Conservation (phyloP, 1,284 basidiomycete genomes). For the Ustilago shanxiensis region DNA sequence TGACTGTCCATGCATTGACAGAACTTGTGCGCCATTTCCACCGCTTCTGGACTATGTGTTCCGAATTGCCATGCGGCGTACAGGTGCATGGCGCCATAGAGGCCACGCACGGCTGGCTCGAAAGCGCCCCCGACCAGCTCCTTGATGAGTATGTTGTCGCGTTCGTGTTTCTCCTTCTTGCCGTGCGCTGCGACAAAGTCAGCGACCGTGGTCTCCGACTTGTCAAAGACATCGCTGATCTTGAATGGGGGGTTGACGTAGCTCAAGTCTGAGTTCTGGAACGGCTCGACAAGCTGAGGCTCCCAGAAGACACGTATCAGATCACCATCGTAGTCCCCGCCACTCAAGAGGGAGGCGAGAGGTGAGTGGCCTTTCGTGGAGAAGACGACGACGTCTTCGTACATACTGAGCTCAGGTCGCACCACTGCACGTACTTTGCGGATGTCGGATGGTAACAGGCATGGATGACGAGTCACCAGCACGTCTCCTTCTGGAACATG, state of each 20-base stretch:
- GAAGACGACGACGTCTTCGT: conserved; percentile 63
- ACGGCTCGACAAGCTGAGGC: conserved; percentile 43
- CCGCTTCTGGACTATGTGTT: conserved; percentile 21
- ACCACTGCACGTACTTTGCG: conserved; percentile 61
- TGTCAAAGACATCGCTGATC: conserved; percentile 54
- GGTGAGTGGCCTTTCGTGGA: conserved; percentile 52
- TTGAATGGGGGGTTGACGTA: conserved; percentile 57
- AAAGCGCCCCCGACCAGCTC: conserved; percentile 29
- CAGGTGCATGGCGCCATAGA: conserved; percentile 45
- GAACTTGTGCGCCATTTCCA: conserved; percentile 48
- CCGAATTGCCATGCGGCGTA: conserved; percentile 44
- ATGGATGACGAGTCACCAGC: conserved; percentile 60
- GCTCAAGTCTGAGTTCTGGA: conserved; percentile 40
- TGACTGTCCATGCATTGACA: conserved; percentile 42
- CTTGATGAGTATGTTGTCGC: conserved; percentile 28
- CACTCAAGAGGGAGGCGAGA: conserved; percentile 58
- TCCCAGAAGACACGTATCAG: conserved; percentile 58
- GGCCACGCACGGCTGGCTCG: conserved; percentile 19
- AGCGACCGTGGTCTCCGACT: conserved; percentile 29
- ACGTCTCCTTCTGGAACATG: conserved; percentile 56
- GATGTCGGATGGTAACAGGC: conserved; percentile 64
- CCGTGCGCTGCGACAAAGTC: conserved; percentile 36
- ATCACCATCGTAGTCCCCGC: conserved; percentile 67
- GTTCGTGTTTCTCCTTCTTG: conserved; percentile 21
- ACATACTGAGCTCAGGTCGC: conserved; percentile 36